Evolutionary conservation across 225 moss, liverwort and hornwort genomes (phyloP).

Genomic region (Thuidium tamariscinum): DNA sequence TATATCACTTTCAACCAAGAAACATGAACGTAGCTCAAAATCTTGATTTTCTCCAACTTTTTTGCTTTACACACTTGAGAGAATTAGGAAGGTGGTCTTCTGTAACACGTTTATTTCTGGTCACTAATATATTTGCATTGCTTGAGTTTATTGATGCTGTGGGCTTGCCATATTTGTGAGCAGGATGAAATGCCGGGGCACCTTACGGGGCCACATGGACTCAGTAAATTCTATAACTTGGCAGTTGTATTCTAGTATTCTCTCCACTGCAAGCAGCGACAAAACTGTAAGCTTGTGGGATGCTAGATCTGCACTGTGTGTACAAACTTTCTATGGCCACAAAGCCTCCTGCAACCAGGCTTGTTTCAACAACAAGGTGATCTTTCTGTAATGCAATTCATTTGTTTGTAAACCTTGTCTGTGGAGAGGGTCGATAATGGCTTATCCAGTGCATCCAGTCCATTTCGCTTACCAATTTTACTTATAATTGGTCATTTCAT

Average conservation of each 20-base stretch:
- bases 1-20: background rate
- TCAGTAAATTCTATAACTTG: constrained; percentile 83
- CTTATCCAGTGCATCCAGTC: background rate
- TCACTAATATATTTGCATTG: background rate
- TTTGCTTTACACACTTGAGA: background rate
- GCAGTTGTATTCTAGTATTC: constrained; percentile 70
- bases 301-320: constrained; percentile 71
- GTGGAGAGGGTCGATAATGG: background rate
- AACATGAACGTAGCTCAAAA: background rate
- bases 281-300: constrained; percentile 95
- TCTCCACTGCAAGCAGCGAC: constrained; percentile 81
- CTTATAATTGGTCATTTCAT: background rate
- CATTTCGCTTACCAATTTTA: background rate
- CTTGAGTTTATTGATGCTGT: background rate
- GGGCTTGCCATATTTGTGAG: background rate
- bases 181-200: constrained; percentile 93
- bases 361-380: constrained; percentile 65
- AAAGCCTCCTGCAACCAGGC: constrained; percentile 93
- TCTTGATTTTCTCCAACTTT: background rate
- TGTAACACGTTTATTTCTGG: background rate
- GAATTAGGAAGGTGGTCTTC: background rate
- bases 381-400: background rate
- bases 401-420: background rate
- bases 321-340: constrained; percentile 95
- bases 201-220: constrained; percentile 87